Evolutionary conservation across 208 protist species (phyloP), one percentile per base, ranked within the genome.

Genomic region (Balamuthia mandrillaris): DNA sequence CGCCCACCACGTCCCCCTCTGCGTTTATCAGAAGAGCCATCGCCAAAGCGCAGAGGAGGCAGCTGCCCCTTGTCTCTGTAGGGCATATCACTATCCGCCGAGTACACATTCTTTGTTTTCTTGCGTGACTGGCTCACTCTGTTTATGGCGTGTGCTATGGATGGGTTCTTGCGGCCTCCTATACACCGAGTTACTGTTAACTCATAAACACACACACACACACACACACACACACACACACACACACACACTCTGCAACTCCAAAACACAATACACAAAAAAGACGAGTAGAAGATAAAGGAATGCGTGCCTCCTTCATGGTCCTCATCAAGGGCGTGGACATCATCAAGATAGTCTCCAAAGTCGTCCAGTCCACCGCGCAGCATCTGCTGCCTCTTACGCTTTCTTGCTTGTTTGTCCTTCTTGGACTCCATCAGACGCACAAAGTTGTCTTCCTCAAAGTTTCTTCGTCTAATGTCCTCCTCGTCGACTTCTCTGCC

Each of bases 361-460:
- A 77, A 27, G 42, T 77, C 66, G 44, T 77, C 54, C 44, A 77
- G 66, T 10, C 54, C 66, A 45, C 54, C 54, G 27, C 66, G 66
- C 1, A 77, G 66, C 66, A 77, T 51, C 29, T 39, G 44, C 66
- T 77, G 49, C n/a, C n/a, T n/a, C n/a, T n/a, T n/a, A n/a, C n/a
- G n/a, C 42, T 47, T 77, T 27, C 42, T 47, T 5, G 44, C 51
- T 33, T 87, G 75, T 18, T 60, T 49, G 35, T 89, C 84, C 61
- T 87, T 87, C 41, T 88, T 87, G 2, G 84, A 45, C 35, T 78
- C 45, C 35, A 29, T n/a, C 37, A 89, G 29, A 86, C 77, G 77
- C 2, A 31, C 39, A n/a, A 83, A 56, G 35, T 85, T 86, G 14
- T 68, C 47, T 47, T 90, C 87, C 70, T 90, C 87, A 27, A 81